phyloP scores from a whole-genome alignment of 164 flowering plant genomes.

The Malania oleifera region DNA sequence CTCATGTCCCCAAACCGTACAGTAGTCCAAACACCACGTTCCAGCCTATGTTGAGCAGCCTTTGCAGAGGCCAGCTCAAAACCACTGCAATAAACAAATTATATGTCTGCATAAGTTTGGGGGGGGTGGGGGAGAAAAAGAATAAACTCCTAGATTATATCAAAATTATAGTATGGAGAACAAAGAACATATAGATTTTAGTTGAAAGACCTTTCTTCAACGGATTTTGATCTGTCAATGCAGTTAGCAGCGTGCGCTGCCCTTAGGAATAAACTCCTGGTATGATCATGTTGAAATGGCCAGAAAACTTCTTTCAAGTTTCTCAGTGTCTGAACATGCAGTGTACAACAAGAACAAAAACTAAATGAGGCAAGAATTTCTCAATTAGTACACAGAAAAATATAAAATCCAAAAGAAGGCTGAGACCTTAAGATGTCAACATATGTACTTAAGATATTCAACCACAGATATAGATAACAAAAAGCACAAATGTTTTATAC shows the following conservation, averaged over 20 bases:
- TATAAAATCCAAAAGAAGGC: too few species aligned
- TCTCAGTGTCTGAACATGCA: slow-evolving; percentile 49
- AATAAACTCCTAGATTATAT: slow-evolving; percentile 1
- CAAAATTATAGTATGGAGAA: background rate
- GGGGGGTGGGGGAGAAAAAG: background rate
- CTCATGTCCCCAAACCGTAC: slow-evolving; percentile 80
- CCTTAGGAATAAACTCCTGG: slow-evolving; percentile 56
- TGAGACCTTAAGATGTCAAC: too few species aligned
- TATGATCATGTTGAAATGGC: slow-evolving; percentile 68
- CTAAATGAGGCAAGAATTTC: too few species aligned
- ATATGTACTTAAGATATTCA: too few species aligned
- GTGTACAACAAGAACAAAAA: background rate
- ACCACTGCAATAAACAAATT: slow-evolving; percentile 43
- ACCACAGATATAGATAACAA: too few species aligned
- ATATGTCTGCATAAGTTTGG: background rate
- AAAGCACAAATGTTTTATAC: too few species aligned
- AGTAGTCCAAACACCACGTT: slow-evolving; percentile 88
- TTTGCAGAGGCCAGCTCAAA: slow-evolving; percentile 78
- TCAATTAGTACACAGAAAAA: too few species aligned
- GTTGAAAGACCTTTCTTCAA: slow-evolving; percentile 41
- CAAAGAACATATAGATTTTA: slow-evolving; percentile 2
- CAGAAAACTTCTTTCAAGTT: slow-evolving; percentile 71
- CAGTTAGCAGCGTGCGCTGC: slow-evolving; percentile 76
- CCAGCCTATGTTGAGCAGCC: slow-evolving; percentile 82
- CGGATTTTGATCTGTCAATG: slow-evolving; percentile 27